Conservation (phyloP, 2,329 filamentous ascomycete species). For the Sarocladiaceae sp. region DNA sequence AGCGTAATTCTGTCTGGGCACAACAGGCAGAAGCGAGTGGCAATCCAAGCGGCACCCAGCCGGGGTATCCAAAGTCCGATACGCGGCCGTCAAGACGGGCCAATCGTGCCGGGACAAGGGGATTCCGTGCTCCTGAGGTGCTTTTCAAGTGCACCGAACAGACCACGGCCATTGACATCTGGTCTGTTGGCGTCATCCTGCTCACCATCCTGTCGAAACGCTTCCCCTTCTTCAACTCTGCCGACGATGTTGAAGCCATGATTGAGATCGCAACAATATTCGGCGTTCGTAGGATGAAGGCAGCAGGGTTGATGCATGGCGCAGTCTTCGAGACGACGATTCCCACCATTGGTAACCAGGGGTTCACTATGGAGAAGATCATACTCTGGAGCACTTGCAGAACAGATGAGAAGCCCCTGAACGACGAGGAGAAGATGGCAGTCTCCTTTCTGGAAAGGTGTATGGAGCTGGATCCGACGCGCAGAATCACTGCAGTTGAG, state of each 20-base stretch:
- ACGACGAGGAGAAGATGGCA: slow-evolving; percentile 63
- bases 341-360: slow-evolving; percentile 78
- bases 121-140: slow-evolving; percentile 93
- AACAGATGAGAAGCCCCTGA: slow-evolving; percentile 51
- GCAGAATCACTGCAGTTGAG: slow-evolving; percentile 67
- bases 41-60: slow-evolving; percentile 31
- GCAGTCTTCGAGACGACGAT: slow-evolving; percentile 90
- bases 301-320: slow-evolving; percentile 76
- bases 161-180: slow-evolving; percentile 90
- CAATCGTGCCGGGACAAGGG: slow-evolving; percentile 89
- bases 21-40: slow-evolving; percentile 29
- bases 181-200: slow-evolving; percentile 94
- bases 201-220: slow-evolving; percentile 87
- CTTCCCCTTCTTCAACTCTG: slow-evolving; percentile 97
- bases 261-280: slow-evolving; percentile 97
- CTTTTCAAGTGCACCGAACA: slow-evolving; percentile 96
- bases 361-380: slow-evolving; percentile 87
- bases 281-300: slow-evolving; percentile 76
- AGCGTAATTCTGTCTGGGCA: slow-evolving; percentile 53
- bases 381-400: slow-evolving; percentile 90
- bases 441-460: slow-evolving; percentile 65
- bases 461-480: slow-evolving; percentile 69
- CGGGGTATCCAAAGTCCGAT: slow-evolving; percentile 83
- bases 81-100: slow-evolving; percentile 81
- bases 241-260: slow-evolving; percentile 96